Evolutionary conservation across 257 asterid genomes (phyloP), one percentile per base, ranked within the genome.

Genomic region (Linderniella brevidens): DNA sequence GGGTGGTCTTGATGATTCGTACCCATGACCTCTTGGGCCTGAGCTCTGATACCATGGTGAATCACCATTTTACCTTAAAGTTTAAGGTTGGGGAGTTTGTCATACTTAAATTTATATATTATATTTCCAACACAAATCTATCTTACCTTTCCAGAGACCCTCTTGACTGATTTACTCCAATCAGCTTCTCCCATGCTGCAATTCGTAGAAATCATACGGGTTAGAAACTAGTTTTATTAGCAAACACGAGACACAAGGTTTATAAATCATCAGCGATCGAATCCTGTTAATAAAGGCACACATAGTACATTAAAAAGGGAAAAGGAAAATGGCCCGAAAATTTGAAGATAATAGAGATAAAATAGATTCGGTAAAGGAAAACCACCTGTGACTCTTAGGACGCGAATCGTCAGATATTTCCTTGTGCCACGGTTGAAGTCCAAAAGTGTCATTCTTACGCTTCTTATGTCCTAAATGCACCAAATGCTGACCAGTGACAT

Each of bases 381-480:
- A 57, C 38, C 58, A 85, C 95, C 93, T 78, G 75, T 64, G 63
- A 37, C 62, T 59, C 61, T 63, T 69, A 65, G 57, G 51, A 59
- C 48, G 55, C 37, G 74, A 71, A 49, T 66, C 77, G 48, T 55
- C 69, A 40, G 75, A 60, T 62, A 80, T 77, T 68, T 75, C 82
- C 57, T 62, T 67, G 63, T 60, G 60, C 93, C 95, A 80, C 37
- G 93, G 72, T 53, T 46, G 62, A 60, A 51, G 67, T 49, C 66
- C 75, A 47, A 64, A 68, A 25, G 80, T 56, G 49, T 63, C 78
- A 67, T 50, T 78, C 68, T 68, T 75, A 17, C 92, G 85, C 75
- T 81, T 85, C 64, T 65, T 70, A 56, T 77, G 70, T 55, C 64
- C 63, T 68, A 20, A 59, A 39, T 48, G 50, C 41, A 62, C 71